These are phyloP conservation scores for Trichocomaceae sp. DNA, from an alignment of 2,329 filamentous ascomycete genomes.

Conservation along the genomic window DNA sequence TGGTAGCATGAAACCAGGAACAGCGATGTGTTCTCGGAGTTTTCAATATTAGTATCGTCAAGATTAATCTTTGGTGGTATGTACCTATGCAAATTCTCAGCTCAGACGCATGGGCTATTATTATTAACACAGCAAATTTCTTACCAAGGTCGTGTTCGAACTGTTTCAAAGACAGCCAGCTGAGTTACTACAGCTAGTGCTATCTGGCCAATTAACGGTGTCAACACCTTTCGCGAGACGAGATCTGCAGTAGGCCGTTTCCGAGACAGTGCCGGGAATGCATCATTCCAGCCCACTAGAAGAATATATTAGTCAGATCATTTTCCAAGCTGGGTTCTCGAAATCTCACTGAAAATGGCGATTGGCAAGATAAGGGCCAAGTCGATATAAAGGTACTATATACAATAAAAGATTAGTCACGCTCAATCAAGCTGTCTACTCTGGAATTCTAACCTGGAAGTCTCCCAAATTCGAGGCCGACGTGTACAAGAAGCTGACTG, in stretches of 20 bases:
- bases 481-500: constrained; percentile 92
- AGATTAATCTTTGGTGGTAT: constrained; percentile 69
- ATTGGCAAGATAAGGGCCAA: constrained; percentile 87
- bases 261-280: constrained; percentile 66
- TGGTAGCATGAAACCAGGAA: constrained; percentile 91
- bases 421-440: not conserved
- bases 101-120: constrained; percentile 14
- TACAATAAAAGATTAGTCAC: not conserved
- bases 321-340: constrained; percentile 2
- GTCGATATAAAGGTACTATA: constrained; percentile 85
- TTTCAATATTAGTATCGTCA: constrained; percentile 76
- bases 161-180: constrained; percentile 63
- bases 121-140: constrained; percentile 13
- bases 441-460: constrained; percentile 60
- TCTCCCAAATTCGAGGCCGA: constrained; percentile 91
- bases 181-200: constrained; percentile 72
- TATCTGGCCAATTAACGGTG: constrained; percentile 84
- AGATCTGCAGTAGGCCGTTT: constrained; percentile 90
- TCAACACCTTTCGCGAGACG: constrained; percentile 86
- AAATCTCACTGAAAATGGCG: constrained; percentile 73
- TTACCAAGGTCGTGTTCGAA: constrained; percentile 73
- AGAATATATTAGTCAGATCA: constrained; percentile 3
- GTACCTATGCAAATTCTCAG: constrained; percentile 49
- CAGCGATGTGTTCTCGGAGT: constrained; percentile 87
- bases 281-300: constrained; percentile 85